A percentile compares a stretch with the other conserved stretches of the same genome.
These are phyloP conservation scores for Betula pendula DNA, from an alignment of 306 rosid genomes.

Conservation along the genomic window DNA sequence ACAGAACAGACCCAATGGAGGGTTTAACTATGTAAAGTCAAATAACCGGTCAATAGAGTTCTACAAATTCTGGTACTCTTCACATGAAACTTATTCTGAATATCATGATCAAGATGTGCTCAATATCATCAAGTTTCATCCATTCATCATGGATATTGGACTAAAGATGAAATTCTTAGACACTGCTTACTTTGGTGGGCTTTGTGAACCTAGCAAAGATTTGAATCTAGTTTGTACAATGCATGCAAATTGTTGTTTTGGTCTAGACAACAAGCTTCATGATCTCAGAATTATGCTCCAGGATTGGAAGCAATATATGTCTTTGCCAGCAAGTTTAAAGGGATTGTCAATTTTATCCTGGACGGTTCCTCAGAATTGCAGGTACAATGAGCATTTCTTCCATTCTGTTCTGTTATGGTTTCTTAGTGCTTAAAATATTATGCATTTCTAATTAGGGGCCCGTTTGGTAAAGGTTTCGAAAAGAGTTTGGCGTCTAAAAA, in stretches of 20 bases:
- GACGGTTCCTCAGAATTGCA: conserved; percentile 95
- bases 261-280: conserved; percentile 81
- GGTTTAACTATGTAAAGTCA: conserved; percentile 83
- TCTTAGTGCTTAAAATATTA: conserved; percentile 9
- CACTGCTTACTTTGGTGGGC: conserved; percentile 89
- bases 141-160: conserved; percentile 52
- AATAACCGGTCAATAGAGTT: conserved; percentile 80
- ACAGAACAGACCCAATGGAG: conserved; percentile 86
- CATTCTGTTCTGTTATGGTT: conserved; percentile 13
- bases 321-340: conserved; percentile 70
- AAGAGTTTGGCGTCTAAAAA: too few relatives aligned
- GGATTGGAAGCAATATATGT: conserved; percentile 79
- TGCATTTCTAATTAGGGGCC: conserved; percentile 12
- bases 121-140: conserved; percentile 73
- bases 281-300: conserved; percentile 82
- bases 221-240: conserved; percentile 88
- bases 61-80: conserved; percentile 79
- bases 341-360: conserved; percentile 53
- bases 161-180: conserved; percentile 79
- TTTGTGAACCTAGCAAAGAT: conserved; percentile 96
- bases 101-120: conserved; percentile 97
- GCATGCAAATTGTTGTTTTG: conserved; percentile 96
- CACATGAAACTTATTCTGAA: conserved; percentile 75
- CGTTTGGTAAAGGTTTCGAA: neutral
- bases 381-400: conserved; percentile 30